Evolutionary conservation across 164 flowering plant genomes (phyloP).

Genomic region (Chimonanthus praecox): DNA sequence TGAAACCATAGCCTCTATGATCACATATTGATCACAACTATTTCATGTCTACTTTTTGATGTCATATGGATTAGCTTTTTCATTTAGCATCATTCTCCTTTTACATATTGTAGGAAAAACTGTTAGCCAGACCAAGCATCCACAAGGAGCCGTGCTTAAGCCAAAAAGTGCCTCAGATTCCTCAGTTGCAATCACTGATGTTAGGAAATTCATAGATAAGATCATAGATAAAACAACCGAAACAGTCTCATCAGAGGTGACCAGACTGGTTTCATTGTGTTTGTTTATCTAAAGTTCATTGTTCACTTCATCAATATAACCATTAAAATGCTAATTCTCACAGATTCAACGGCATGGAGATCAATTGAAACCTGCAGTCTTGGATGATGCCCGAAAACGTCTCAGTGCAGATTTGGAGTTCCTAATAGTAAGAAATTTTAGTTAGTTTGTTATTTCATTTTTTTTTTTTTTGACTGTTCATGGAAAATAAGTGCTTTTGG

Average conservation of each 20-base stretch:
- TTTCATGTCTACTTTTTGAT: too few relatives aligned
- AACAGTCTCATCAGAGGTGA: conserved; percentile 57
- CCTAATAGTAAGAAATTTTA: conserved; percentile 47
- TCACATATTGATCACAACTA: too few relatives aligned
- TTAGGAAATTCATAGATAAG: conserved; percentile 58
- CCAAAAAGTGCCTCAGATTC: conserved; percentile 16
- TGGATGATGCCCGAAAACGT: conserved; percentile 41
- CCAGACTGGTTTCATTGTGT: conserved; percentile 3
- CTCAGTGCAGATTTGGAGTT: conserved; percentile 52
- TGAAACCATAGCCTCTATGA: too few relatives aligned
- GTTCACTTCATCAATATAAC: neutral
- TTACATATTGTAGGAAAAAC: conserved; percentile 34
- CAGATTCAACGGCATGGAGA: conserved; percentile 59
- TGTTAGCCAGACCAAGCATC: conserved; percentile 31
- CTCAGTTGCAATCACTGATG: conserved; percentile 33
- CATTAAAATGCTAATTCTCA: conserved; percentile 3
- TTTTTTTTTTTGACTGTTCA: neutral
- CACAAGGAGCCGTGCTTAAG: conserved; percentile 30
- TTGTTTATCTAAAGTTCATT: neutral
- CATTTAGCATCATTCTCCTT: neutral
- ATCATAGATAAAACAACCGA: conserved; percentile 55
- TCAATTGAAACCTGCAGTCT: conserved; percentile 46
- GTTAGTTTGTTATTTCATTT: neutral
- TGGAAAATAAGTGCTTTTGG: neutral
- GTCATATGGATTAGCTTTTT: too few relatives aligned